A percentile compares a stretch with the other conserved stretches of the same genome.
phyloP scores from a whole-genome alignment of 176 grass and related monocot genomes.

The Pontederia paniculata region DNA sequence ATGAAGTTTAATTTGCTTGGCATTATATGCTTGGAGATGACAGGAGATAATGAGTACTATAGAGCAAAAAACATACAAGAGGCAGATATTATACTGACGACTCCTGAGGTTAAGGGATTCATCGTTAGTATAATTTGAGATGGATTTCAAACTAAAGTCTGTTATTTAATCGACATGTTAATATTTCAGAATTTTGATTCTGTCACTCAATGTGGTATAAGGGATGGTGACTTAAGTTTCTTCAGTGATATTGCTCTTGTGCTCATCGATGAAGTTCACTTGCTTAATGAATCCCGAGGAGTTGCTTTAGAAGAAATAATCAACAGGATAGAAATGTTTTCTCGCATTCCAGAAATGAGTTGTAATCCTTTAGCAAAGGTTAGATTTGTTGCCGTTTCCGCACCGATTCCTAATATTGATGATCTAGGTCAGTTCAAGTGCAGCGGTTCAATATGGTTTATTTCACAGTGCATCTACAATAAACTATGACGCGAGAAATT shows the following conservation, averaged over 20 bases:
- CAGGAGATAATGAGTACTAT: conserved; percentile 66
- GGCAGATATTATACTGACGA: conserved; percentile 81
- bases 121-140: neutral
- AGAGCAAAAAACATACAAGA: conserved; percentile 60
- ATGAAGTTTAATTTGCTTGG: conserved; percentile 50
- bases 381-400: conserved; percentile 85
- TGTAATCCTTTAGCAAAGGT: conserved; percentile 52
- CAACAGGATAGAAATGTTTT: conserved; percentile 94
- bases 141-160: neutral
- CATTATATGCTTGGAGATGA: conserved; percentile 92
- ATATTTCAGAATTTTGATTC: conserved; percentile 78
- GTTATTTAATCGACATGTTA: conserved; percentile 13
- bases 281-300: conserved; percentile 83
- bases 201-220: conserved; percentile 62
- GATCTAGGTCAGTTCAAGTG: conserved; percentile 59
- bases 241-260: conserved; percentile 84
- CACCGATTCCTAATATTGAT: conserved; percentile 80
- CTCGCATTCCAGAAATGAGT: conserved; percentile 44
- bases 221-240: conserved; percentile 74
- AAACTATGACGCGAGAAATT: conserved; percentile 7
- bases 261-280: conserved; percentile 91
- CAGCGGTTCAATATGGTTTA: neutral
- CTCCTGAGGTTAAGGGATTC: conserved; percentile 55
- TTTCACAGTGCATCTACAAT: neutral
- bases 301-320: conserved; percentile 83